Conservation (phyloP, 2,329 filamentous ascomycete species). For the Epichloe sibirici region DNA sequence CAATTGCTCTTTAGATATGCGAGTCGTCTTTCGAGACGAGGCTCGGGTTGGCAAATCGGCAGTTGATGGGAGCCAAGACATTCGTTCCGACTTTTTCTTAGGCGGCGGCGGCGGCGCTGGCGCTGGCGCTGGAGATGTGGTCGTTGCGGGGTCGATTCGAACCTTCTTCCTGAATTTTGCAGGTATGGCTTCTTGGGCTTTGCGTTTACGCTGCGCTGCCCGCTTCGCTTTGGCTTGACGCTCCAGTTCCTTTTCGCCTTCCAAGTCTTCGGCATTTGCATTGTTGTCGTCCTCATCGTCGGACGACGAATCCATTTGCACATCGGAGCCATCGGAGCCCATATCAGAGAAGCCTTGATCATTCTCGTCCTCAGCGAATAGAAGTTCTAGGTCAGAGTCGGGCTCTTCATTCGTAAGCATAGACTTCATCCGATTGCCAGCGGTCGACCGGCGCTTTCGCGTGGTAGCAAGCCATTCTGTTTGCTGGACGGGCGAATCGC, state of each 20-base stretch:
- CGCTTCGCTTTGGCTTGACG: constrained; percentile 59
- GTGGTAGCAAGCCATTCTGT: constrained; percentile 63
- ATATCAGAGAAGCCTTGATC: constrained; percentile 59
- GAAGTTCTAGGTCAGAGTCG: constrained; percentile 55
- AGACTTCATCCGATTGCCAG: constrained; percentile 71
- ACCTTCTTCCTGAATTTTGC: constrained; percentile 63
- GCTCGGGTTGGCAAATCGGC: constrained; percentile 46
- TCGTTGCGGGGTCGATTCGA: constrained; percentile 48
- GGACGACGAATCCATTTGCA: constrained; percentile 75
- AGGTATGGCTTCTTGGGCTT: constrained; percentile 62
- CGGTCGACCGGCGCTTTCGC: constrained; percentile 65
- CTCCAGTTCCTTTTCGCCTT: constrained; percentile 80
- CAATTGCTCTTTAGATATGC: constrained; percentile 46
- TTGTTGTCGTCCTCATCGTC: constrained; percentile 66
- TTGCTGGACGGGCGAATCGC: constrained; percentile 23
- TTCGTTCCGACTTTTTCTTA: constrained; percentile 49
- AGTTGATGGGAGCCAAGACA: constrained; percentile 43
- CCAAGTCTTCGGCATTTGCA: constrained; percentile 51
- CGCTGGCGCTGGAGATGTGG: constrained; percentile 24
- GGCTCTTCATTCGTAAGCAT: constrained; percentile 65
- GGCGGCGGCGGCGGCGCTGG: constrained; percentile 35
- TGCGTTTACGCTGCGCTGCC: constrained; percentile 62
- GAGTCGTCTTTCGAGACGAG: constrained; percentile 45
- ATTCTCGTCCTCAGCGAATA: constrained; percentile 64
- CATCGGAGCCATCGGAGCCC: constrained; percentile 57